Percentiles rank a stretch among this genome's conserved stretches.
These are phyloP conservation scores for Kalmusia sp. DNA, from an alignment of 2,329 filamentous ascomycete genomes.

Conservation along the genomic window DNA sequence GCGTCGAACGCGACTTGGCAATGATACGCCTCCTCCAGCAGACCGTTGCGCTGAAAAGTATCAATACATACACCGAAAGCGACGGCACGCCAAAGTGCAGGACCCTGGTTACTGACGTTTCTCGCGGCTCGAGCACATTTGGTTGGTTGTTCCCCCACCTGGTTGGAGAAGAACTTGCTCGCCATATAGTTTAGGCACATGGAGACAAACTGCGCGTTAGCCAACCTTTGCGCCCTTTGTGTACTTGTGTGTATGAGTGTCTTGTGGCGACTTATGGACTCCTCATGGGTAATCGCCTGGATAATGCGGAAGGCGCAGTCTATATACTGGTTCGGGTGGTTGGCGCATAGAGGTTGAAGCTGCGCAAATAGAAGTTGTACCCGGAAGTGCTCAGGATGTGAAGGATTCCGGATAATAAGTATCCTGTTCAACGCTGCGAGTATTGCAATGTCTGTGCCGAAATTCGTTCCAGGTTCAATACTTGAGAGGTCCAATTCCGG, in stretches of 20 bases:
- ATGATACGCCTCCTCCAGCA: constrained; percentile 31
- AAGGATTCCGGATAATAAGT: constrained; percentile 52
- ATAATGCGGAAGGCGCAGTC: constrained; percentile 79
- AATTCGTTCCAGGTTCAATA: constrained; percentile 25
- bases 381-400: constrained; percentile 55
- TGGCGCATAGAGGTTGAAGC: constrained; percentile 71
- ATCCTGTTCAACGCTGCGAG: constrained; percentile 58
- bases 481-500: constrained; percentile 62
- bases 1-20: constrained; percentile 28
- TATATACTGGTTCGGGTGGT: constrained; percentile 77
- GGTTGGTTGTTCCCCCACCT: constrained; percentile 69
- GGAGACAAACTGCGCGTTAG: constrained; percentile 80
- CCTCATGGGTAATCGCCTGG: constrained; percentile 68
- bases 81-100: constrained; percentile 39
- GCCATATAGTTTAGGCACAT: constrained; percentile 88
- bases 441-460: constrained; percentile 52
- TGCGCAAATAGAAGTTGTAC: constrained; percentile 69
- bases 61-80: constrained; percentile 39
- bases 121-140: constrained; percentile 51
- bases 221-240: constrained; percentile 67
- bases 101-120: constrained; percentile 31
- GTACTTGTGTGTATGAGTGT: constrained; percentile 68
- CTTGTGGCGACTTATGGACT: constrained; percentile 78
- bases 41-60: constrained; percentile 35
- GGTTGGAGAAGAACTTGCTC: constrained; percentile 79